These are phyloP conservation scores for Aspergillus fumigatus DNA, from an alignment of 2,329 filamentous ascomycete species.

Conservation along the genomic window DNA sequence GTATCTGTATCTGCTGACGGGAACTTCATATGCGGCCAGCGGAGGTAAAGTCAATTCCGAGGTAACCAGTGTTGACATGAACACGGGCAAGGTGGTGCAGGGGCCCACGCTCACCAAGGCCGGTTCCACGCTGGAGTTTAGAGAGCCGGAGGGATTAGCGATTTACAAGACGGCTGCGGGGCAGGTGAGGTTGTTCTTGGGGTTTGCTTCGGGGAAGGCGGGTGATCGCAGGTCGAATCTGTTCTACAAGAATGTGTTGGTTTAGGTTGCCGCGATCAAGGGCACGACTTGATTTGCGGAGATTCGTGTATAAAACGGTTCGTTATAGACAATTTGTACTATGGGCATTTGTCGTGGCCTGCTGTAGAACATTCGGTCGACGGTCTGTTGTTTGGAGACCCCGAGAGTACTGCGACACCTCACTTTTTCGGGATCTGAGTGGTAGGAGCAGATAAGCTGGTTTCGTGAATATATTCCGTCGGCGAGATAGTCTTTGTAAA, in stretches of 20 bases:
- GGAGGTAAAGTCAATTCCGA: conserved; percentile 14
- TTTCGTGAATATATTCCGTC: too few relatives aligned
- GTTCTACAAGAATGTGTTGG: conserved; percentile 19
- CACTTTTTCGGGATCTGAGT: too few relatives aligned
- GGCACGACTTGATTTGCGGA: too few relatives aligned
- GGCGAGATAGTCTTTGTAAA: too few relatives aligned
- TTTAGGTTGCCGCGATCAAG: not conserved
- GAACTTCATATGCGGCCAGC: conserved; percentile 12
- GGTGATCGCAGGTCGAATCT: conserved; percentile 16
- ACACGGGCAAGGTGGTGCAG: conserved; percentile 16
- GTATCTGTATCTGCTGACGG: conserved; percentile 16
- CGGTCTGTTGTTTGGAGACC: too few relatives aligned
- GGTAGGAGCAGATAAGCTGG: too few relatives aligned
- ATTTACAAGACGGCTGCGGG: conserved; percentile 16
- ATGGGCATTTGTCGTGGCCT: too few relatives aligned
- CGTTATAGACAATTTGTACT: not conserved
- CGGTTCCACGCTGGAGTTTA: conserved; percentile 14
- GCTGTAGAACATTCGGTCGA: too few relatives aligned
- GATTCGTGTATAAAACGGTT: not conserved
- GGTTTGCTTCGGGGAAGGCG: conserved; percentile 17
- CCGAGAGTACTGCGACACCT: too few relatives aligned
- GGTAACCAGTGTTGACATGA: conserved; percentile 15
- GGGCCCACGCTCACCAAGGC: conserved; percentile 17
- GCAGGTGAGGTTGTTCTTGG: conserved; percentile 17
- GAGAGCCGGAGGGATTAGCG: conserved; percentile 20